Percentiles rank a stretch among this genome's conserved stretches.
Conservation (phyloP, 176 grass and related monocot genomes). For the Eleusine indica region DNA sequence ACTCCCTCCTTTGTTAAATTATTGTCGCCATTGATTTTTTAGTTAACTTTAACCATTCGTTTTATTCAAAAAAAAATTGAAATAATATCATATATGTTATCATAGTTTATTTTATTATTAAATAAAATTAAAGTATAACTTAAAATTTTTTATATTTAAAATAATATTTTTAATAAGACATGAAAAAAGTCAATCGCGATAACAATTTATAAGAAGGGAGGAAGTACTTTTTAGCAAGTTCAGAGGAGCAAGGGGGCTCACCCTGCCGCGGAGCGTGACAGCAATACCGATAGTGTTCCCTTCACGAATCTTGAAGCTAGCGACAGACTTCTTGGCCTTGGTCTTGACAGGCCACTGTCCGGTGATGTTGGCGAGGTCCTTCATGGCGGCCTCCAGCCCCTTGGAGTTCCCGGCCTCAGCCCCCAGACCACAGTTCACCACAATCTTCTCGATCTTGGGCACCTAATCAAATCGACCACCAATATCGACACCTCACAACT, state of each 20-base stretch:
- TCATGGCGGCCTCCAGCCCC: slow-evolving; percentile 81
- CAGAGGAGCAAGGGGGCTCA: slow-evolving; percentile 24
- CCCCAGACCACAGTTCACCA: slow-evolving; percentile 88
- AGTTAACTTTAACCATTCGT: too few relatives aligned
- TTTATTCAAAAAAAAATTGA: too few relatives aligned
- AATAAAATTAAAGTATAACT: too few relatives aligned
- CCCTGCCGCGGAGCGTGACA: slow-evolving; percentile 82
- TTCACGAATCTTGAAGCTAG: slow-evolving; percentile 89
- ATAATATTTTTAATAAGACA: too few relatives aligned
- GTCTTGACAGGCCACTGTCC: slow-evolving; percentile 87
- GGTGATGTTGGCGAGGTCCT: slow-evolving; percentile 72
- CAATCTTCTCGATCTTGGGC: slow-evolving; percentile 83
- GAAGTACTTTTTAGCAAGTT: neutral
- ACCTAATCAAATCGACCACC: slow-evolving; percentile 45
- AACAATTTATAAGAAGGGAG: too few relatives aligned
- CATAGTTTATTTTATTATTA: too few relatives aligned
- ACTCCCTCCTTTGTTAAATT: too few relatives aligned
- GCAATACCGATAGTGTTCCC: slow-evolving; percentile 80
- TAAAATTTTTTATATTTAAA: too few relatives aligned
- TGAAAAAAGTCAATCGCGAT: too few relatives aligned
- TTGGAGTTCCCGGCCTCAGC: slow-evolving; percentile 80
- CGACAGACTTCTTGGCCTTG: slow-evolving; percentile 78
- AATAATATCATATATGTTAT: too few relatives aligned
- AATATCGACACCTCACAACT: neutral
- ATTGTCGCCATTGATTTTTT: too few relatives aligned